A percentile compares a stretch with the other conserved stretches of the same genome.
These are phyloP conservation scores for Sicyos baderoa DNA, from an alignment of 306 rosid genomes.

Conservation along the genomic window DNA sequence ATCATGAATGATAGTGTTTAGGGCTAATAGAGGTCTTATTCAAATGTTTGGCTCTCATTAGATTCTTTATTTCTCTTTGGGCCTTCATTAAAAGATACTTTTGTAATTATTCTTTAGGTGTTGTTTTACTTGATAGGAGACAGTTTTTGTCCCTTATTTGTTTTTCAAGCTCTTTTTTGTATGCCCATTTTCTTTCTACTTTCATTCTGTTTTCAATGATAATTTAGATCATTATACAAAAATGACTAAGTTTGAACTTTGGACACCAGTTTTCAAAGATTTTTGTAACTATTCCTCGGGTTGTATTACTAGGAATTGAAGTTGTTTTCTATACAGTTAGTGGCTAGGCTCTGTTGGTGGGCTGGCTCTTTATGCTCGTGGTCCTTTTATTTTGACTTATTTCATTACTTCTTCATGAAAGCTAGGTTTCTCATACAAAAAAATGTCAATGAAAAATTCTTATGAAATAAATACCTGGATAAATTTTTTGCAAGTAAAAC, in stretches of 20 bases:
- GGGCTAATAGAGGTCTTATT: no score
- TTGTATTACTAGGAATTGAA: not conserved
- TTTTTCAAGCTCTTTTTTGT: no score
- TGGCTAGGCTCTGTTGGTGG: not conserved
- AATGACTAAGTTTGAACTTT: not conserved
- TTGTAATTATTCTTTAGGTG: no score
- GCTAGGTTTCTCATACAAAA: not conserved
- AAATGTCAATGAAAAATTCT: not conserved
- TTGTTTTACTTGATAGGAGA: no score
- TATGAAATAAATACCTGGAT: conserved; percentile 46
- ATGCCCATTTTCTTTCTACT: no score
- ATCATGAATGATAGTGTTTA: no score
- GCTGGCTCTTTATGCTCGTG: not conserved
- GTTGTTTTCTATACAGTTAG: not conserved
- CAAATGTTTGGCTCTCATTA: no score
- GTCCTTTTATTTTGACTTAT: not conserved
- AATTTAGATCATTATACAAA: no score
- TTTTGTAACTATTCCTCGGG: not conserved
- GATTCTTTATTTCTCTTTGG: no score
- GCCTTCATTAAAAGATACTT: no score
- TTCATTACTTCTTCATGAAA: not conserved
- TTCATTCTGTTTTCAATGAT: no score
- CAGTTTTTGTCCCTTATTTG: no score
- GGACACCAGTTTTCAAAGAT: not conserved
- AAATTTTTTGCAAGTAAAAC: conserved; percentile 88